phyloP scores from a whole-genome alignment of 192 early-diverging fungal species.

The Linnemannia exigua region DNA sequence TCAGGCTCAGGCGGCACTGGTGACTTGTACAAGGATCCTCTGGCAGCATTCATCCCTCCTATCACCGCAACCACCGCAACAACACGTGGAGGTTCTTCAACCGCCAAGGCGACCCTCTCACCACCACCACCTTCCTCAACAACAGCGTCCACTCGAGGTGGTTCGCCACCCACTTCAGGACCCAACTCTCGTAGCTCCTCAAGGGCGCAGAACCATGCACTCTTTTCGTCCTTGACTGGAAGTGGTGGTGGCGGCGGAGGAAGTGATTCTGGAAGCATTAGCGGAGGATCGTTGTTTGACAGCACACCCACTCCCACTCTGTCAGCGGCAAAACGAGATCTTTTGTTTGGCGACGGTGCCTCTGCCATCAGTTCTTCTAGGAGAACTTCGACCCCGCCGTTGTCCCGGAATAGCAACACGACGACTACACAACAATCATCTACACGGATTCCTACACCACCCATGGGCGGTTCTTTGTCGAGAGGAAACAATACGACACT shows the following conservation, averaged over 20 bases:
- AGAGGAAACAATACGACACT: neutral
- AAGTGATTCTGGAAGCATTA: neutral
- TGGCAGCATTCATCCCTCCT: constrained; percentile 45
- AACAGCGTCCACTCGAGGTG: neutral
- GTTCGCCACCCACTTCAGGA: constrained; percentile 36
- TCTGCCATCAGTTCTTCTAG: constrained; percentile 8
- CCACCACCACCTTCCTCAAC: constrained; percentile 30
- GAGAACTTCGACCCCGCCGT: constrained; percentile 41
- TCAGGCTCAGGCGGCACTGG: constrained; percentile 13
- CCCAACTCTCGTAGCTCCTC: constrained; percentile 46
- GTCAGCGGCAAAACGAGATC: constrained; percentile 39
- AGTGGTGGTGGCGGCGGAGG: constrained; percentile 11
- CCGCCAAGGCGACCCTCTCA: constrained; percentile 38
- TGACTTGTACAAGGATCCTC: constrained; percentile 51
- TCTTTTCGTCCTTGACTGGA: constrained; percentile 38
- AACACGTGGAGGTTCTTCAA: constrained; percentile 27
- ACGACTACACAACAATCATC: constrained; percentile 8
- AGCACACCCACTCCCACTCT: constrained; percentile 16
- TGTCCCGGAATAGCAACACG: constrained; percentile 19
- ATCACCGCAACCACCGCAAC: constrained; percentile 42
- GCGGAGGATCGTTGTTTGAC: constrained; percentile 33
- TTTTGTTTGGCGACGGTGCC: constrained; percentile 35
- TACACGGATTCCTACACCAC: constrained; percentile 29
- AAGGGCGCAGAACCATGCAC: constrained; percentile 43
- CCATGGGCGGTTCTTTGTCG: neutral